Conservation (phyloP, 1,139 yeast genomes). For the Spencermartinsiella ligniputridi region DNA sequence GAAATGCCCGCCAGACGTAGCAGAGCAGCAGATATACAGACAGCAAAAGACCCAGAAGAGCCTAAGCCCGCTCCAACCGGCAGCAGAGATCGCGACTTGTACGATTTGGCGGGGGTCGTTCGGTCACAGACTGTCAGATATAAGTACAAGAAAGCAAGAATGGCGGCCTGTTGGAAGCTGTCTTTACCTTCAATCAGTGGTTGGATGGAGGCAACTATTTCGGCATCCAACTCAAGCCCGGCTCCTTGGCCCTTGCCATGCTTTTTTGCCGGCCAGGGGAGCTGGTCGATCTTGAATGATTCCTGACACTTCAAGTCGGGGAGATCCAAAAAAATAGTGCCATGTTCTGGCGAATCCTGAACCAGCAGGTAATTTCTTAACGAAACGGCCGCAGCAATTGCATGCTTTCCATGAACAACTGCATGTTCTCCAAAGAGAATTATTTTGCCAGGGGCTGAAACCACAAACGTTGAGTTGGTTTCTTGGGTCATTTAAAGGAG, state of each 20-base stretch:
- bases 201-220: constrained; percentile 45
- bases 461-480: constrained; percentile 43
- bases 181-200: constrained; percentile 38
- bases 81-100: constrained; percentile 71
- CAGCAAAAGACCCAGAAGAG: constrained; percentile 87
- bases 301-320: constrained; percentile 73
- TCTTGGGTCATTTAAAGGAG: constrained; percentile 3
- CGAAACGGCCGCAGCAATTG: constrained; percentile 84
- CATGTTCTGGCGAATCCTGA: constrained; percentile 26
- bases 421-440: constrained; percentile 97
- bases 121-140: constrained; percentile 55
- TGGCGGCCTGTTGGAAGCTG: constrained; percentile 72
- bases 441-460: constrained; percentile 96
- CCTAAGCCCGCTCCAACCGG: constrained; percentile 99
- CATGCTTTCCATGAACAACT: constrained; percentile 89
- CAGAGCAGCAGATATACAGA: constrained; percentile 75
- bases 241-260: constrained; percentile 4
- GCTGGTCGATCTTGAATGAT: constrained; percentile 54
- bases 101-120: constrained; percentile 48
- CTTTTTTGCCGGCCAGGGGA: constrained; percentile 50
- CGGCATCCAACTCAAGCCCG: constrained; percentile 50
- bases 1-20: constrained; percentile 50
- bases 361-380: constrained; percentile 77
- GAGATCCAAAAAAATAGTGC: constrained; percentile 58
- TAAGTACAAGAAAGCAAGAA: constrained; percentile 77